Evolutionary conservation across 371 early-diverging fungal species (phyloP), one percentile per base, ranked within the genome.

Genomic region (Dichotomocladium elegans): DNA sequence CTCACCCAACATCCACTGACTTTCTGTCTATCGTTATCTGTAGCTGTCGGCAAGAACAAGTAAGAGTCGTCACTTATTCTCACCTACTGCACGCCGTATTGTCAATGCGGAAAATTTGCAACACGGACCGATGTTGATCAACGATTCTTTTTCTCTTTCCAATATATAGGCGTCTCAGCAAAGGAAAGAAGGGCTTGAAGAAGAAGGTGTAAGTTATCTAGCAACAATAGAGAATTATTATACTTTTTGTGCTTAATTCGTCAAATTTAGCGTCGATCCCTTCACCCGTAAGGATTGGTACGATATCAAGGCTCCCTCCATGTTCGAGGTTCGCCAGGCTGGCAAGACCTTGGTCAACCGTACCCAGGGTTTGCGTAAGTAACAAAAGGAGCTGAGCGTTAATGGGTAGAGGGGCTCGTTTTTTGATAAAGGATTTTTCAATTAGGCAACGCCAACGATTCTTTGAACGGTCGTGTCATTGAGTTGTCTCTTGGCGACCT

Each of bases 271-370:
- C 68, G 85, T 93, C 63, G 94, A 94, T 76, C 93, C 94, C 77
- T 94, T 92, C 90, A 83, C 91, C 85, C 93, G 98, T 71, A 98
- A 98, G 88, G 99, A 98, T 78, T 97, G 99, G 99, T 98, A 96
- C 77, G 96, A 96, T 74, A 87, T 98, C 87, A 93, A 94, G 83
- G 98, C 96, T 58, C 99, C 99, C 60, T 87, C 92, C 71, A 86
- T 94, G 78, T 98, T 98, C 71, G 87, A 88, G 50, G 84, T 85
- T 60, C 93, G 95, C 67, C 85, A 91, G 68, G 88, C 93, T 60
- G 99, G 98, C 70, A 97, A 97, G 90, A 98, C 99, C 67, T 88
- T 98, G 61, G 99, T 98, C 82, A 98, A 98, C 96, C 94, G 99
- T 64, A 93, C 96, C 80, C 95, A 95, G 86, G 99, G 99, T 83